phyloP scores from a whole-genome alignment of 129 eudicot genomes.

The Tagetes patula region DNA sequence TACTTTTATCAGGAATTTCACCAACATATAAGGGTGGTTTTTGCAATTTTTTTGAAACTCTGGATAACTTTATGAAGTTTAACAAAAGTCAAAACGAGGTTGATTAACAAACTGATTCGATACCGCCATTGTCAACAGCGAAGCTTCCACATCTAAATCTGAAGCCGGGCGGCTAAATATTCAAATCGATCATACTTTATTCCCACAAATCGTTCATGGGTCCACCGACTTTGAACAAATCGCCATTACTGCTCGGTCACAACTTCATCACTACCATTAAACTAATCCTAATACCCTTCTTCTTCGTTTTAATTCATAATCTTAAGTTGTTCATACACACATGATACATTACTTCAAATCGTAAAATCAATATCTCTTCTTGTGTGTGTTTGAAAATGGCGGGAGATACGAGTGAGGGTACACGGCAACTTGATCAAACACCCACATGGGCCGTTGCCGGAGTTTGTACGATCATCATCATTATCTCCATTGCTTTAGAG shows the following conservation, averaged over 20 bases:
- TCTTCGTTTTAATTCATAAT: neutral
- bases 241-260: constrained; percentile 47
- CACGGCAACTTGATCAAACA: constrained; percentile 63
- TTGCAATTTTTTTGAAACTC: too few relatives aligned
- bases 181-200: neutral
- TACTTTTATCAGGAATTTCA: too few relatives aligned
- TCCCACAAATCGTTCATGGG: constrained; percentile 18
- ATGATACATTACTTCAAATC: neutral
- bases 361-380: constrained; percentile 4
- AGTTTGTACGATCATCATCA: constrained; percentile 71
- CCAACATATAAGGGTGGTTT: too few relatives aligned
- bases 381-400: constrained; percentile 37
- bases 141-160: constrained; percentile 9
- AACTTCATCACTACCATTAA: constrained; percentile 33
- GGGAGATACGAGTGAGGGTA: constrained; percentile 32
- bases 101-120: neutral
- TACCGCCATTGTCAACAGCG: constrained; percentile 24
- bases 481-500: constrained; percentile 64
- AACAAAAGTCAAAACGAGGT: constrained; percentile 8
- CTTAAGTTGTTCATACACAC: neutral
- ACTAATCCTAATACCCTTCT: constrained; percentile 14
- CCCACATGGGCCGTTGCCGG: constrained; percentile 98
- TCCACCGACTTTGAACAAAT: constrained; percentile 24
- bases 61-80: too few relatives aligned
- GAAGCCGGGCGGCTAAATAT: constrained; percentile 3